Evolutionary conservation across 345 rosid species (phyloP).

Genomic region (Corymbia maculata): DNA sequence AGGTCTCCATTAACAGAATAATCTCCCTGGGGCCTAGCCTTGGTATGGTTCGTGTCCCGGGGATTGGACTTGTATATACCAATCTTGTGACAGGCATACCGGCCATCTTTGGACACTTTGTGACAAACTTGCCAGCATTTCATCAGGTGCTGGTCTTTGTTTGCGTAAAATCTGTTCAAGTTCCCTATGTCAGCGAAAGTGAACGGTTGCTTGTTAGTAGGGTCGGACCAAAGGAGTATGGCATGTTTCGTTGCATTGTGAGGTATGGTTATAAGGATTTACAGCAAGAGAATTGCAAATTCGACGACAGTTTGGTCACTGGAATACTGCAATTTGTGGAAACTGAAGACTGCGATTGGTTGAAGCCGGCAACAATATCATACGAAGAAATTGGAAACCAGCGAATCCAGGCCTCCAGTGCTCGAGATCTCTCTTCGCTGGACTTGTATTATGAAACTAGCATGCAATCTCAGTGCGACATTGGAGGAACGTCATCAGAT

Average conservation of each 20-base stretch:
- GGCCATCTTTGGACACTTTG: conserved; percentile 73
- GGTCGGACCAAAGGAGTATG: conserved; percentile 64
- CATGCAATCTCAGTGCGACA: neutral
- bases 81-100: conserved; percentile 74
- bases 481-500: neutral
- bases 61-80: conserved; percentile 70
- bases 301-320: conserved; percentile 49
- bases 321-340: conserved; percentile 44
- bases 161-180: conserved; percentile 72
- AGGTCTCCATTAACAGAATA: conserved; percentile 61
- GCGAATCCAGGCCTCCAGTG: neutral
- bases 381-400: neutral
- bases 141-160: conserved; percentile 74
- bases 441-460: neutral
- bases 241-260: conserved; percentile 79
- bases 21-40: conserved; percentile 67
- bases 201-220: conserved; percentile 62
- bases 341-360: conserved; percentile 19
- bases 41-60: conserved; percentile 80
- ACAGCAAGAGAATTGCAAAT: conserved; percentile 60
- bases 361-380: neutral
- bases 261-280: conserved; percentile 80
- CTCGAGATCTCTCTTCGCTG: neutral
- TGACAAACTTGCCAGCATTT: conserved; percentile 74
- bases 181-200: conserved; percentile 48